Evolutionary conservation across 495 filamentous ascomycete genomes (phyloP).

Genomic region (Penicillium manginii): DNA sequence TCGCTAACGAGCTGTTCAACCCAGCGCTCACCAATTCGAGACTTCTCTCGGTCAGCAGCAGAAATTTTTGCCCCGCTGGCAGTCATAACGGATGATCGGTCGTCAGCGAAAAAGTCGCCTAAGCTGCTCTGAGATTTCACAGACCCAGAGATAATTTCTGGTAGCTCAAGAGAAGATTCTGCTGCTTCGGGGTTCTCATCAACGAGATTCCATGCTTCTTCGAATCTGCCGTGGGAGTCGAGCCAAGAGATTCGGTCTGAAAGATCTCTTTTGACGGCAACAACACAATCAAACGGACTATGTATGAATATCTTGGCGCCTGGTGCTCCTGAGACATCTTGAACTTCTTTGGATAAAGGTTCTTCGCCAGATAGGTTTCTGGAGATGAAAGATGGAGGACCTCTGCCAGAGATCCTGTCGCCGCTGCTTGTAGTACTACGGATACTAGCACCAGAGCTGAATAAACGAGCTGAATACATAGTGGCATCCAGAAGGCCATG

Average conservation of each 20-base stretch:
- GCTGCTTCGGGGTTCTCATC: constrained; percentile 73
- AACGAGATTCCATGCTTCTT: constrained; percentile 84
- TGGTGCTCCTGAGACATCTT: constrained; percentile 55
- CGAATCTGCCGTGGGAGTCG: constrained; percentile 74
- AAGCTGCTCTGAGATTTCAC: constrained; percentile 57
- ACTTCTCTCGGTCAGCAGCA: constrained; percentile 84
- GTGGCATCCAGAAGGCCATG: constrained; percentile 77
- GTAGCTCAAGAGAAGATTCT: constrained; percentile 31
- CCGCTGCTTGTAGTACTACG: constrained; percentile 69
- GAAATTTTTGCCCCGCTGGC: constrained; percentile 50
- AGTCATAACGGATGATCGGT: constrained; percentile 63
- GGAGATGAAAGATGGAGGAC: constrained; percentile 46
- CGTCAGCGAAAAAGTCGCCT: constrained; percentile 81
- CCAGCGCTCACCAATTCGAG: constrained; percentile 91
- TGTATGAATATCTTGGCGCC: constrained; percentile 95
- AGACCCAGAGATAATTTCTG: constrained; percentile 61
- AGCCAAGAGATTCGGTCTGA: constrained; percentile 86
- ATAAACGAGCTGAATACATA: constrained; percentile 79
- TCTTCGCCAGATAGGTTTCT: constrained; percentile 34
- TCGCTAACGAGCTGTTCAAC: constrained; percentile 76
- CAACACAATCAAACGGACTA: constrained; percentile 91
- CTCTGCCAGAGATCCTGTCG: constrained; percentile 52
- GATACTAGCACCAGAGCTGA: constrained; percentile 85
- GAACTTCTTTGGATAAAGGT: constrained; percentile 40
- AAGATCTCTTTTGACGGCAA: constrained; percentile 82